Base-by-base conservation (phyloP, 169 alveolate genomes). In the Plasmodium chabaudi region DNA sequence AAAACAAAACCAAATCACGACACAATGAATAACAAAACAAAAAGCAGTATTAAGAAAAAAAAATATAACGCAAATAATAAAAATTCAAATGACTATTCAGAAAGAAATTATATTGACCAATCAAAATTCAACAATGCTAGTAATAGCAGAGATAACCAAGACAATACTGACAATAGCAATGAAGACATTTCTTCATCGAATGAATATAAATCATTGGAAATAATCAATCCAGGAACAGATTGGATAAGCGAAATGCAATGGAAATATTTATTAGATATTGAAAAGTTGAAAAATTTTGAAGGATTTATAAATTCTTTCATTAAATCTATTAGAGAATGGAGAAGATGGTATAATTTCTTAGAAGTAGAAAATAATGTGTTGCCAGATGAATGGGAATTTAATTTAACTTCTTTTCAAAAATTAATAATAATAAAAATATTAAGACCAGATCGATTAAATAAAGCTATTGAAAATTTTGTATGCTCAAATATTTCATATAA, bases 351-450 rank as follows among this genome's bases (percentile, higher is more conserved):
- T 65, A 86, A 69, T 61, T 86, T 69, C 47, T 63, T 69, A 39
- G 87, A 86, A 70, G 91, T 70, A 39, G 91, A 86, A 86, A 68
- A 47, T 46, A n/a, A 69, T 25, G 87, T 49, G 15, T 64, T 86
- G 47, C 91, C 91, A 46, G 91, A 86, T 72, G 87, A 86, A 86
- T 86, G 91, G 91, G 91, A 86, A 86, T 69, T 69, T n/a, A 86
- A 86, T 86, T 86, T 86, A 65, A 86, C 69, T 46, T 57, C 77
- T 25, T 86, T 86, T 44, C 91, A 86, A 86, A 86, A 86, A 69
- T 70, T 86, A 47, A 68, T 86, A 60, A 86, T 86, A 60, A 86
- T 86, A 9, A 86, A 71, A 57, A 86, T 86, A 27, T 86, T 86
- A 86, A 21, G 91, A 27, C 87, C 74, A n/a, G 91, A 86, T 72